phyloP scores from a whole-genome alignment of 495 filamentous ascomycete genomes.

The Penicillium subrubescens region DNA sequence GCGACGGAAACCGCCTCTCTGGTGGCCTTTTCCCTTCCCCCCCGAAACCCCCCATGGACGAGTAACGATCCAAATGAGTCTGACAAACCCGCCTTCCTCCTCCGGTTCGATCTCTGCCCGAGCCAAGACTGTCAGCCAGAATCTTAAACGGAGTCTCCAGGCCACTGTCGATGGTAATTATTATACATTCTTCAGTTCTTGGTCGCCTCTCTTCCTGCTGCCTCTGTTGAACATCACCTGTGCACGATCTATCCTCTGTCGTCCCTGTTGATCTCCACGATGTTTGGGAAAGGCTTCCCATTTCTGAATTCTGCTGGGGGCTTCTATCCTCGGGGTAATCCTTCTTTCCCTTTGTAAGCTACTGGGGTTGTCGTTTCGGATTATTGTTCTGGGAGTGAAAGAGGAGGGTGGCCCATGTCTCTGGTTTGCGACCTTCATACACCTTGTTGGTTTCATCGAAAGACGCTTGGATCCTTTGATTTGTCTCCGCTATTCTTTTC shows the following conservation, averaged over 20 bases:
- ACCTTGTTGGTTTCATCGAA: slow-evolving; percentile 18
- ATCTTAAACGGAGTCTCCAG: slow-evolving; percentile 72
- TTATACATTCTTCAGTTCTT: slow-evolving; percentile 23
- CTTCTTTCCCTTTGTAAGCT: slow-evolving; percentile 25
- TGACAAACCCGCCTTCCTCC: slow-evolving; percentile 58
- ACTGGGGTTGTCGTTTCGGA: slow-evolving; percentile 1
- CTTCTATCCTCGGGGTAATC: slow-evolving; percentile 54
- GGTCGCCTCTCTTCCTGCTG: slow-evolving; percentile 10
- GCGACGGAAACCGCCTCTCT: slow-evolving; percentile 1
- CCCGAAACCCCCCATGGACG: slow-evolving; percentile 10
- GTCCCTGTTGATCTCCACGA: slow-evolving; percentile 33
- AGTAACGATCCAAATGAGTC: slow-evolving; percentile 47
- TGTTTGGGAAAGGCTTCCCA: slow-evolving; percentile 48
- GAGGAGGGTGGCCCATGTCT: slow-evolving; percentile 15
- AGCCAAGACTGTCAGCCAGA: slow-evolving; percentile 49
- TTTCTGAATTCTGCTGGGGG: slow-evolving; percentile 46
- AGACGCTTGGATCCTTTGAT: slow-evolving; percentile 23
- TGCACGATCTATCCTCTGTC: slow-evolving; percentile 10
- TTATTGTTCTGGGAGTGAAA: background rate
- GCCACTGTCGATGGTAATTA: slow-evolving; percentile 73
- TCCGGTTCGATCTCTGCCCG: slow-evolving; percentile 54
- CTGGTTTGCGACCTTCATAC: slow-evolving; percentile 17
- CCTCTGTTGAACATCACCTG: slow-evolving; percentile 16
- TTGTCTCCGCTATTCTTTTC: slow-evolving; percentile 19
- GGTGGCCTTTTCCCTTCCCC: slow-evolving; percentile 9